phyloP scores from a whole-genome alignment of 2,329 filamentous ascomycete genomes.

The Pleurostoma richardsiae region DNA sequence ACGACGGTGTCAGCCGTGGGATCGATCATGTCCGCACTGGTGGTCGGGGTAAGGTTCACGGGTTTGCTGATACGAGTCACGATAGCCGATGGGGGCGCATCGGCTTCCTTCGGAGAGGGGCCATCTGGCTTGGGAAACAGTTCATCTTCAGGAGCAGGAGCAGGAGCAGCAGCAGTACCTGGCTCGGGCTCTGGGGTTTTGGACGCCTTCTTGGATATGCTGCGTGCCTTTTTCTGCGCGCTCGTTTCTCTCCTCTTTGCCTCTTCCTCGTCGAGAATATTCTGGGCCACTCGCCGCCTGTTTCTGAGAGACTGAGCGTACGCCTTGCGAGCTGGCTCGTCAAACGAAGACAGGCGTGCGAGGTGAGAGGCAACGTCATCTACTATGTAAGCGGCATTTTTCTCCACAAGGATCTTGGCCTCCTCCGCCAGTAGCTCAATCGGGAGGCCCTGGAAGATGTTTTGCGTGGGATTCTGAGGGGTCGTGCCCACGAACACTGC shows the following conservation, averaged over 20 bases:
- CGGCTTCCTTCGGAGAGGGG: neutral
- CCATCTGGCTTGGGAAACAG: slow-evolving; percentile 1
- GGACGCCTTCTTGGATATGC: slow-evolving; percentile 5
- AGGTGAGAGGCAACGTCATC: slow-evolving; percentile 73
- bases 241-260: slow-evolving; percentile 22
- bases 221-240: slow-evolving; percentile 15
- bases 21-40: slow-evolving; percentile 24
- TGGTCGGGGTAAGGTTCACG: slow-evolving; percentile 36
- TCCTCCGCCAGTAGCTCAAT: slow-evolving; percentile 90
- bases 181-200: slow-evolving; percentile 1
- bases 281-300: slow-evolving; percentile 35
- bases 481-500: slow-evolving; percentile 83
- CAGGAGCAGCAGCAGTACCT: slow-evolving; percentile 1
- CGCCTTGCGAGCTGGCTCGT: slow-evolving; percentile 50
- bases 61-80: slow-evolving; percentile 17
- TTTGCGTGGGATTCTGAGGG: slow-evolving; percentile 90
- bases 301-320: slow-evolving; percentile 57
- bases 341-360: slow-evolving; percentile 53
- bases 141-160: neutral
- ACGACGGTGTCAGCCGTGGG: slow-evolving; percentile 4
- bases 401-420: slow-evolving; percentile 73
- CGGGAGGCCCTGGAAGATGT: slow-evolving; percentile 85
- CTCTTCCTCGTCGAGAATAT: slow-evolving; percentile 31
- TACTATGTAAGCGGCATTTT: slow-evolving; percentile 70
- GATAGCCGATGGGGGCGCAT: neutral